Base-by-base conservation (phyloP, 2,329 filamentous ascomycete species). In the Fragosphaeria purpurea region DNA sequence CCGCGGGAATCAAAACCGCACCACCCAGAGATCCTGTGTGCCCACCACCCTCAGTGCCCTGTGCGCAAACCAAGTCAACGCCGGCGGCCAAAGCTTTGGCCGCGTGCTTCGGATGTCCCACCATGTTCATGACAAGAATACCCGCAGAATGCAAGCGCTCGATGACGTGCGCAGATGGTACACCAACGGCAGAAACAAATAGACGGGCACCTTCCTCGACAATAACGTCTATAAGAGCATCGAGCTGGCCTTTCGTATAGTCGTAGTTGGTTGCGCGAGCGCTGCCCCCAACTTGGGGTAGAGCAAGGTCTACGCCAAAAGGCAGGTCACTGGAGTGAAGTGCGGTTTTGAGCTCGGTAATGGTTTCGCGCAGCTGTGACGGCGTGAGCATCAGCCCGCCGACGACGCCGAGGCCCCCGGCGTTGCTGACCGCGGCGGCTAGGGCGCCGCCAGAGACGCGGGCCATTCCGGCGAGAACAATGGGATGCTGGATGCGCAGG, bases 101-200 rank as follows among this genome's bases (percentile, higher is more conserved):
- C 1, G 90, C 90, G 65, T 97, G 91, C 64, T 85, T 88, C 2
- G 91, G 90, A 60, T 90, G 86, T 0, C 91, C 91, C 22, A 96
- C 89, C 90, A 96, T 96, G 66, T 96, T 96, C 89, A 96, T 96
- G 38, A 96, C 76, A 53, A 94, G 64, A 41, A 97, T 86, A 0
- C 86, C 86, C 0, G 85, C 84, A 7, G 76, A 74, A 62, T 97
- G 91, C 43, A 97, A 73, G 44, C 81, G 71, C 58, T 87, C 81
- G 51, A 96, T 85, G 5, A 90, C 80, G 51, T 72, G 67, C 44
- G 72, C 71, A 0, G 90, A 88, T 12, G 91, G 91, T 30, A 96
- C 85, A 7, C 91, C 91, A 0, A 96, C 89, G 1, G 91, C 91
- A 48, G 76, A 82, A 41, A 96, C 88, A 63, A 97, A 96, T 46